Evolutionary conservation across 139 green algal species (phyloP).

Genomic region (Nannochloris sp.): DNA sequence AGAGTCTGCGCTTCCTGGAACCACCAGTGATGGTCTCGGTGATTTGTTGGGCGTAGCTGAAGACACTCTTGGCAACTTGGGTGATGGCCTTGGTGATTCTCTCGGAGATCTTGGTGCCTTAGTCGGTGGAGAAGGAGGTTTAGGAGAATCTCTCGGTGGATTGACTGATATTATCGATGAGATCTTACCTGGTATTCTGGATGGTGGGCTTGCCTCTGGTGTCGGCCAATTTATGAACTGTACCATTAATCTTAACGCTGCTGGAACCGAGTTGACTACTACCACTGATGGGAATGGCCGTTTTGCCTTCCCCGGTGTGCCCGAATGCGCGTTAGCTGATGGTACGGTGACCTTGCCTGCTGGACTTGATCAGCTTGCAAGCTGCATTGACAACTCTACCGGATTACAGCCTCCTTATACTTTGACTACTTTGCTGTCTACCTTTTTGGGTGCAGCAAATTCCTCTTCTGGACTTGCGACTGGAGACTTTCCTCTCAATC

Average conservation of each 20-base stretch:
- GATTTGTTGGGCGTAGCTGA: too few species aligned
- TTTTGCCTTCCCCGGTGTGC: not conserved
- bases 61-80: too few species aligned
- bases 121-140: too few species aligned
- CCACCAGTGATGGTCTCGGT: too few species aligned
- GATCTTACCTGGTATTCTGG: slow-evolving; percentile 5
- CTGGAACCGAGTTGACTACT: not conserved
- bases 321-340: not conserved
- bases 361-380: not conserved
- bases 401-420: not conserved
- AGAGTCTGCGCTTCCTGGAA: too few species aligned
- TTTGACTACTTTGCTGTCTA: not conserved
- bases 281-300: not conserved
- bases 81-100: too few species aligned
- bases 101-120: too few species aligned
- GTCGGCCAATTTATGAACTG: not conserved
- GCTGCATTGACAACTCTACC: not conserved
- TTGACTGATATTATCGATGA: too few species aligned
- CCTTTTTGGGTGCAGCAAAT: not conserved
- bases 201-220: slow-evolving; percentile 3
- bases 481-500: not conserved
- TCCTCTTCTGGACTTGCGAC: not conserved
- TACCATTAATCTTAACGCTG: slow-evolving; percentile 2
- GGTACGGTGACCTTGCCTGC: not conserved
- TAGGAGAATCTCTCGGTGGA: too few species aligned